Evolutionary conservation across 2,329 filamentous ascomycete genomes (phyloP).

Genomic region (Fusarium oligoseptatum): DNA sequence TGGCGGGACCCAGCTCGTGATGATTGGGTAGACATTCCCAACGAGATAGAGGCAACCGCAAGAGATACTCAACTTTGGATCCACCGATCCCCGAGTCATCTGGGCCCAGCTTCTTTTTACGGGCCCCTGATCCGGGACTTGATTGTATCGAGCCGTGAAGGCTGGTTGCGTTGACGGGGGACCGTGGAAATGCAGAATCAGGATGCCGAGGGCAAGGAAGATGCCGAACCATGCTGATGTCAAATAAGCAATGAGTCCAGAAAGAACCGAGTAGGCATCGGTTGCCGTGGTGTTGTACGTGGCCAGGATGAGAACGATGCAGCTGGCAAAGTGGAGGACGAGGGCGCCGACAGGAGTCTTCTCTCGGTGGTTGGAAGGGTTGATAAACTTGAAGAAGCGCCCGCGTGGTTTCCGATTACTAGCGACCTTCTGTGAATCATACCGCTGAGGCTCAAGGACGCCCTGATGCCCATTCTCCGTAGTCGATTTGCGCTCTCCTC

Average conservation of each 20-base stretch:
- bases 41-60: background rate
- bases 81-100: background rate
- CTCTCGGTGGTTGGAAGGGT: background rate
- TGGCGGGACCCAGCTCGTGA: background rate
- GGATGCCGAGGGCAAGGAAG: background rate
- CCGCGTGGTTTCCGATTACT: background rate
- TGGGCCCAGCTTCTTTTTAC: background rate
- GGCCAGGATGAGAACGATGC: background rate
- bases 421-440: background rate
- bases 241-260: background rate
- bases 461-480: background rate
- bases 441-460: background rate
- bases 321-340: background rate
- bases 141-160: background rate
- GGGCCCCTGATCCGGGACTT: background rate
- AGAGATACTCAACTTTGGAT: background rate
- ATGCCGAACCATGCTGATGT: background rate
- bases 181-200: background rate
- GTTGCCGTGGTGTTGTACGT: background rate
- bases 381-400: background rate
- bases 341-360: background rate
- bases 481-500: background rate
- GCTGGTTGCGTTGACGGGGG: background rate
- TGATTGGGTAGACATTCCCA: background rate
- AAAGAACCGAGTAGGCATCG: background rate